A percentile compares a stretch with the other conserved stretches of the same genome.
Conservation (phyloP, 164 flowering plant species). For the Vitis vinifera region ASM3070453v1 NC_081812.1:21495501-21496000, state of each 20-base stretch:
- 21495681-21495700: constrained; percentile 87
- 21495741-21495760: neutral
- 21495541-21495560: neutral
- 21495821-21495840: too few species aligned
- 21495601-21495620: neutral
- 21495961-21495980: constrained; percentile 60
- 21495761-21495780: neutral
- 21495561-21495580: too few species aligned
- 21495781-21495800: too few species aligned
- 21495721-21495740: neutral
- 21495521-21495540: constrained; percentile 85
- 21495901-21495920: neutral
- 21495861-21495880: too few species aligned
- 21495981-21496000: constrained; percentile 58
- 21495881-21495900: too few species aligned
- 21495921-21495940: constrained; percentile 35
- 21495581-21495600: neutral
- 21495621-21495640: constrained; percentile 50
- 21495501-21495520: constrained; percentile 89
- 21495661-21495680: constrained; percentile 72
- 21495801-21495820: too few species aligned
- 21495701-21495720: constrained; percentile 29
- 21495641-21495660: constrained; percentile 57
- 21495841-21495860: too few species aligned
- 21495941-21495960: constrained; percentile 74